Base-by-base conservation (phyloP, 2,329 filamentous ascomycete species). In the Sporothrix brasiliensis region DNA sequence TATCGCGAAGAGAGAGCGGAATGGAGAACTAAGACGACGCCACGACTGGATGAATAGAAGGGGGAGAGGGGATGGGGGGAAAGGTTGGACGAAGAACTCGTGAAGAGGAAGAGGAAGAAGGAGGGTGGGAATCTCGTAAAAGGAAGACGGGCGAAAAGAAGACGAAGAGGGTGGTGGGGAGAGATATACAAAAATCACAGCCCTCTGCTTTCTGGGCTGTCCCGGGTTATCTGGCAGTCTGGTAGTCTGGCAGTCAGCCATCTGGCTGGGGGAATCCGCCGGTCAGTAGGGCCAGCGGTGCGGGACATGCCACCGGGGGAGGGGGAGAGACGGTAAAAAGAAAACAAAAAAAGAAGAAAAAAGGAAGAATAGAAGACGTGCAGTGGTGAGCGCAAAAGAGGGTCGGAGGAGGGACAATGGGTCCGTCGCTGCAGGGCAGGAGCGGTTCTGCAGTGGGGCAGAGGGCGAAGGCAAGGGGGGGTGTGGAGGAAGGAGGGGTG, bases 21-120 rank as follows among this genome's bases (percentile, higher is more conserved):
- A 65, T 4, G 34, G 54, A 61, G 61, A 66, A 73, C 71, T 56
- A 73, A 73, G 73, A 74, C 70, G 72, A 86, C 88, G 83, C 87
- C 86, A 83, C 83, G 83, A 82, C 84, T 83, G 82, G 83, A 82
- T 83, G 79, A 82, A 80, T 83, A 85, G 83, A 85, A 86, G 83
- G 56, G 56, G 56, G 83, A 82, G 85, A 85, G 77, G 82, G 80
- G 80, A 34, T 34, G 34, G 82, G 84, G 87, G 83, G 44, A 49
- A 53, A 67, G 24, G 81, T 30, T 50, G n/a, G 67, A 73, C 61
- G 70, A 73, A 71, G 67, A 67, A 81, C 80, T 87, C 85, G 85
- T 87, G 83, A 84, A 79, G 83, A 84, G 83, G 83, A 79, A 82
- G 75, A 50, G 78, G 79, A 78, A 81, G 79, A 81, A 78, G 79